These are phyloP conservation scores for Rutstroemia sp. DNA, from an alignment of 2,329 filamentous ascomycete genomes.

Conservation along the genomic window DNA sequence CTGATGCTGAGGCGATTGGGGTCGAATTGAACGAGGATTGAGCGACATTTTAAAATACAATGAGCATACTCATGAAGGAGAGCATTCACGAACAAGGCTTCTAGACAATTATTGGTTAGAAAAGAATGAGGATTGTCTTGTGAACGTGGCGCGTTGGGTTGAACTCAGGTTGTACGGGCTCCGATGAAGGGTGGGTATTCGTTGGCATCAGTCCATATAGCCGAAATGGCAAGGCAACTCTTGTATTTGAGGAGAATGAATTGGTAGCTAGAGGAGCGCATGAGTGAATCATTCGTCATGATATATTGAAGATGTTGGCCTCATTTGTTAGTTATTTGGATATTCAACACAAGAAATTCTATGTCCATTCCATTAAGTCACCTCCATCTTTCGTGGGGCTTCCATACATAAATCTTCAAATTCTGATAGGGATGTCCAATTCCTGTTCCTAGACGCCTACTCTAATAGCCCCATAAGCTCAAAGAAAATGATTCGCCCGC, in stretches of 20 bases:
- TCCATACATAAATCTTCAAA: background rate
- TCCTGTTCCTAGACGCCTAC: background rate
- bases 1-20: too few species aligned
- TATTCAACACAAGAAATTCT: background rate
- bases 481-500: background rate
- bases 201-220: slow-evolving; percentile 9
- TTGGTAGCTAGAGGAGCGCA: background rate
- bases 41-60: background rate
- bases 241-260: background rate
- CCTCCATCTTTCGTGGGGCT: background rate
- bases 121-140: background rate
- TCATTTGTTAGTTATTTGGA: background rate
- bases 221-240: background rate
- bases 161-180: background rate
- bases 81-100: background rate
- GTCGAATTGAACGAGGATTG: background rate
- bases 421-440: background rate
- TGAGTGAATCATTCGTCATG: background rate
- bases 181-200: slow-evolving; percentile 8
- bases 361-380: background rate
- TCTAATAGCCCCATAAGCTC: background rate
- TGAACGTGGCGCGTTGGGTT: slow-evolving; percentile 10
- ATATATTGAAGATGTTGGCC: background rate
- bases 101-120: slow-evolving; percentile 7
- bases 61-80: background rate